A percentile compares a stretch with the other conserved stretches of the same genome.
Evolutionary conservation across 805 yeast species (phyloP).

Genomic region (Wickerhamomyces silvicola): DNA sequence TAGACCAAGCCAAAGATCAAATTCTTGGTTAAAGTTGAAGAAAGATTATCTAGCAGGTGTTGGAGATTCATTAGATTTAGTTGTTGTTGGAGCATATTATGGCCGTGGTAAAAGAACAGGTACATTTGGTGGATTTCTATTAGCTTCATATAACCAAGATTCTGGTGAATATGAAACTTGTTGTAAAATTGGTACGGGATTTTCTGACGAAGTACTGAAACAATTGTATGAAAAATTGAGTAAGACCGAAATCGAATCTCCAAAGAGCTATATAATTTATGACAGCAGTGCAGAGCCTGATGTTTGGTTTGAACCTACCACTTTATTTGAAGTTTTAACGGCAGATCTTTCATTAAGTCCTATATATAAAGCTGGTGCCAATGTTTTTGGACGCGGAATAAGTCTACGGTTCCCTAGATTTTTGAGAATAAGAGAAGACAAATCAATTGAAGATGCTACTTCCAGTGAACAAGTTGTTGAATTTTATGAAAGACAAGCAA

Average conservation of each 20-base stretch:
- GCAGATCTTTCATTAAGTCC: constrained; percentile 91
- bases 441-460: constrained; percentile 80
- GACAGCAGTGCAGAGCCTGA: constrained; percentile 78
- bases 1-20: constrained; percentile 90
- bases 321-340: constrained; percentile 80
- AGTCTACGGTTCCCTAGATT: constrained; percentile 88
- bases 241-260: constrained; percentile 56
- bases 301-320: constrained; percentile 88
- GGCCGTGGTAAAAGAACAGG: constrained; percentile 96
- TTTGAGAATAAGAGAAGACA: constrained; percentile 77
- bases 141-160: constrained; percentile 87
- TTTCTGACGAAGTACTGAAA: constrained; percentile 76
- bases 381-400: constrained; percentile 71
- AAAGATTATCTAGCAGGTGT: constrained; percentile 93
- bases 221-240: constrained; percentile 52
- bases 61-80: constrained; percentile 91
- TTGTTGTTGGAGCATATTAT: constrained; percentile 87
- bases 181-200: constrained; percentile 97
- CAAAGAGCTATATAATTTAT: constrained; percentile 62
- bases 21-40: constrained; percentile 93
- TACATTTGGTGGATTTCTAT: constrained; percentile 86
- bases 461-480: constrained; percentile 78
- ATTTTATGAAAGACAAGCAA: constrained; percentile 66
- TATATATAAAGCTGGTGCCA: constrained; percentile 76
- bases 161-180: constrained; percentile 91